phyloP scores from a whole-genome alignment of 148 eudicot species.

The Vaccinium corymbosum region DNA sequence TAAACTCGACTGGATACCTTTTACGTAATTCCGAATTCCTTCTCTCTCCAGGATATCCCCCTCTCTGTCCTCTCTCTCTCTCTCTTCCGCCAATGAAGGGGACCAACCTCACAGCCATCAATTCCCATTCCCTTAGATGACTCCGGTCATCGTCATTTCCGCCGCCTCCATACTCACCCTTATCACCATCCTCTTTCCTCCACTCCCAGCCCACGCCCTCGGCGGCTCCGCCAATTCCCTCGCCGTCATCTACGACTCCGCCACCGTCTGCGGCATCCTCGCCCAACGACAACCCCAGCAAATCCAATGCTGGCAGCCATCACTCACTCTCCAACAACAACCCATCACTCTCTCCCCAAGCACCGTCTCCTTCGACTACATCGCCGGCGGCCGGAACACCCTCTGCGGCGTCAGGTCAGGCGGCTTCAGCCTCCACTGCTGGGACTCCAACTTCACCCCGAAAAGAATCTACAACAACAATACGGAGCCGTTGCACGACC shows the following conservation, averaged over 20 bases:
- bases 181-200: constrained; percentile 14
- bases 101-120: neutral
- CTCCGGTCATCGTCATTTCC: constrained; percentile 14
- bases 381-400: constrained; percentile 58
- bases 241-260: constrained; percentile 37
- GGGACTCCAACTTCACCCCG: constrained; percentile 47
- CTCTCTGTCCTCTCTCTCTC: neutral
- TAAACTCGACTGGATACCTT: neutral
- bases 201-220: constrained; percentile 28
- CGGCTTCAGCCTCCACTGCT: constrained; percentile 55
- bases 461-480: constrained; percentile 48
- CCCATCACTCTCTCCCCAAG: constrained; percentile 28
- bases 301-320: constrained; percentile 46
- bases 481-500: constrained; percentile 25
- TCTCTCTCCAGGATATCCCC: neutral
- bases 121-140: constrained; percentile 32
- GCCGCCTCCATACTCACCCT: constrained; percentile 3
- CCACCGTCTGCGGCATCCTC: constrained; percentile 64
- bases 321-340: neutral
- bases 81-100: constrained; percentile 19
- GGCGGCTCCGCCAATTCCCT: constrained; percentile 51
- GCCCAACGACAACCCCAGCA: constrained; percentile 42
- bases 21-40: too few species aligned
- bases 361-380: constrained; percentile 49
- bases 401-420: constrained; percentile 70